Percentiles rank a stretch among this genome's conserved stretches.
Evolutionary conservation across 768 basidiomycete genomes (phyloP).

Genomic region (Boletus huronensis): DNA sequence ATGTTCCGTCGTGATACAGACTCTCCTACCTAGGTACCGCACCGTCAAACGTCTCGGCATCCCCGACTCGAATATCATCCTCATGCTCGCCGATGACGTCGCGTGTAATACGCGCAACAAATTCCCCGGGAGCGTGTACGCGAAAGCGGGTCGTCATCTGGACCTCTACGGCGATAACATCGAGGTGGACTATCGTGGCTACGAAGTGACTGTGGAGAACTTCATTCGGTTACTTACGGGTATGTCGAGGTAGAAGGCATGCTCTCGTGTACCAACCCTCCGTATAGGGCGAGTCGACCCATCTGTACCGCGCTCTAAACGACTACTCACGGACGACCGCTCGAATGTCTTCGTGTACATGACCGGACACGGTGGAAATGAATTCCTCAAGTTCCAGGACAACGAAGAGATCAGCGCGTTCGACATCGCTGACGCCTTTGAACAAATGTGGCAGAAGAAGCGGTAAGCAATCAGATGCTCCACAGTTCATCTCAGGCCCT

Average conservation of each 20-base stretch:
- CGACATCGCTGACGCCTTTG: constrained; percentile 96
- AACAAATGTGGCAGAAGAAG: constrained; percentile 98
- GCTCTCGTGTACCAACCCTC: neutral
- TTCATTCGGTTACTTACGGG: constrained; percentile 91
- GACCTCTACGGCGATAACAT: constrained; percentile 96
- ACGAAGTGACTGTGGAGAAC: constrained; percentile 97
- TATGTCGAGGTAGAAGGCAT: constrained; percentile 32
- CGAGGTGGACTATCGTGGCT: constrained; percentile 97
- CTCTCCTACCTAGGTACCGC: constrained; percentile 66
- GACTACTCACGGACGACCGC: constrained; percentile 83
- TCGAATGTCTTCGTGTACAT: constrained; percentile 97
- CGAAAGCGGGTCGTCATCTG: constrained; percentile 74
- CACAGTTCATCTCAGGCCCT: neutral
- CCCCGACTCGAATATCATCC: constrained; percentile 97
- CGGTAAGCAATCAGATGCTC: constrained; percentile 44
- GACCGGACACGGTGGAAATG: constrained; percentile 98
- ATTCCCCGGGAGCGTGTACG: constrained; percentile 89
- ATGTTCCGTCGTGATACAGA: neutral
- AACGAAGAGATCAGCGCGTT: constrained; percentile 97
- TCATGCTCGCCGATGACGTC: constrained; percentile 97
- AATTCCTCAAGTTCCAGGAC: constrained; percentile 99
- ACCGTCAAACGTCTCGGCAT: constrained; percentile 98
- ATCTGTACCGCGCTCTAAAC: constrained; percentile 87
- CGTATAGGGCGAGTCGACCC: constrained; percentile 75
- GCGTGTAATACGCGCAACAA: constrained; percentile 92